These are phyloP conservation scores for Starmerella bombicola DNA, from an alignment of 805 yeast species.

Conservation along the genomic window DNA sequence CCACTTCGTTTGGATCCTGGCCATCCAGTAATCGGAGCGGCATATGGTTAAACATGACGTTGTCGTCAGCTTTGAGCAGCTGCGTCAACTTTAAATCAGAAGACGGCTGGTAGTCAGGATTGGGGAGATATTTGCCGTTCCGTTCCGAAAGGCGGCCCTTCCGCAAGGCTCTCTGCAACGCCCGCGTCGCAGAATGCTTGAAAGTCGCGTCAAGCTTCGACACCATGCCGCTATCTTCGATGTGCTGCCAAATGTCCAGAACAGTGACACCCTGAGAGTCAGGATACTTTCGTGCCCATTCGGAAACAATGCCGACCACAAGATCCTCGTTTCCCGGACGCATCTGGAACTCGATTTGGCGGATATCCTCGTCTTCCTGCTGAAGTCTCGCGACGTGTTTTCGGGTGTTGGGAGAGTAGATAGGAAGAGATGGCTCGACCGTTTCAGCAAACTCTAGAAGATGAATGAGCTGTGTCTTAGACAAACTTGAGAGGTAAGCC, in stretches of 20 bases:
- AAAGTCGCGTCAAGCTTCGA: slow-evolving; percentile 26
- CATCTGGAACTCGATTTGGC: slow-evolving; percentile 19
- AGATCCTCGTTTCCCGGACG: slow-evolving; percentile 28
- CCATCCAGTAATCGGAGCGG: slow-evolving; percentile 28
- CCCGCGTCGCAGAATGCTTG: slow-evolving; percentile 29
- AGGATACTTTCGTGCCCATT: slow-evolving; percentile 21
- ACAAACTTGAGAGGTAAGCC: slow-evolving; percentile 30
- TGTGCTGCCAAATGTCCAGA: slow-evolving; percentile 19
- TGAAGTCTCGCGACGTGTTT: slow-evolving; percentile 27
- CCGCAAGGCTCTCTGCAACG: slow-evolving; percentile 30
- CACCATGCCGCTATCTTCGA: slow-evolving; percentile 21
- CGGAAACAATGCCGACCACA: slow-evolving; percentile 26
- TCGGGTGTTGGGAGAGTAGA: slow-evolving; percentile 31
- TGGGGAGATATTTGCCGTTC: slow-evolving; percentile 26
- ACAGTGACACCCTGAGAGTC: slow-evolving; percentile 21
- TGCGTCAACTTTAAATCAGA: slow-evolving; percentile 27
- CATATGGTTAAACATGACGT: slow-evolving; percentile 29
- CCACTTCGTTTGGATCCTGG: slow-evolving; percentile 21
- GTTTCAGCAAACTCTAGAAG: slow-evolving; percentile 31
- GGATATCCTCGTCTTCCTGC: slow-evolving; percentile 23
- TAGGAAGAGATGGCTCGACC: slow-evolving; percentile 29
- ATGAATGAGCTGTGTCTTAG: slow-evolving; percentile 32
- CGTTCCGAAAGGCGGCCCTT: slow-evolving; percentile 27
- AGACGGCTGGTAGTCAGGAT: slow-evolving; percentile 27
- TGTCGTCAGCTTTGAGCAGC: slow-evolving; percentile 28